Base-by-base conservation (phyloP, 192 early-diverging fungal species). In the Thamnidium elegans region DNA sequence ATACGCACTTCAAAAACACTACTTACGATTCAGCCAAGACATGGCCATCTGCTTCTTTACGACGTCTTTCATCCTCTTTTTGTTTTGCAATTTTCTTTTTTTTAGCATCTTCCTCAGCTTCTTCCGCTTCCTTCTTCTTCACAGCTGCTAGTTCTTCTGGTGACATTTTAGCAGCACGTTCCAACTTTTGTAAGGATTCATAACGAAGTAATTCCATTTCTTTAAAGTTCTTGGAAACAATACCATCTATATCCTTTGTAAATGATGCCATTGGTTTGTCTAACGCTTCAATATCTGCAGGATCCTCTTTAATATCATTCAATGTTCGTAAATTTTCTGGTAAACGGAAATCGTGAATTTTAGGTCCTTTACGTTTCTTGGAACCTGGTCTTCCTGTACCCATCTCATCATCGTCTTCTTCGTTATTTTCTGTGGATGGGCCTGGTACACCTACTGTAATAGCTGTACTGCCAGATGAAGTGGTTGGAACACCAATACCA, bases 211-310 rank as follows among this genome's bases (percentile, higher is more conserved):
- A 44, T 45, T 67, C 70, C n/a, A 62, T 62, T 26, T 72, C 70
- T 8, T 62, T 72, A 48, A 62, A 72, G 9, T 48, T 59, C 17
- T 62, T 72, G 3, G 70, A 72, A 5, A 72, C 70, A 10, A 72
- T 32, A 32, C 70, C 70, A 13, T 51, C 50, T 0, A 55, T 23
- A 30, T 72, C 70, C 11, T 50, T 54, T 21, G 59, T 72, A 21
- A 72, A 72, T 7, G 26, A 36, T 0, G 30, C 13, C 50, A 72
- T 72, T 5, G 65, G 59, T 5, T 14, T 58, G 14, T 72, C 70
- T 14, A 72, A 47, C 47, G 36, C 36, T 15, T 62, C 70, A 1
- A 42, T 1, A 2, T 21, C 17, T 11, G 36, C 9, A 0, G 70
- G 70, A 50, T 72, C 65, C 13, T 42, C 30, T 21, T 47, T 15